These are phyloP conservation scores for Microascus cirrosus DNA, from an alignment of 2,329 filamentous ascomycete genomes.

Conservation along the genomic window DNA sequence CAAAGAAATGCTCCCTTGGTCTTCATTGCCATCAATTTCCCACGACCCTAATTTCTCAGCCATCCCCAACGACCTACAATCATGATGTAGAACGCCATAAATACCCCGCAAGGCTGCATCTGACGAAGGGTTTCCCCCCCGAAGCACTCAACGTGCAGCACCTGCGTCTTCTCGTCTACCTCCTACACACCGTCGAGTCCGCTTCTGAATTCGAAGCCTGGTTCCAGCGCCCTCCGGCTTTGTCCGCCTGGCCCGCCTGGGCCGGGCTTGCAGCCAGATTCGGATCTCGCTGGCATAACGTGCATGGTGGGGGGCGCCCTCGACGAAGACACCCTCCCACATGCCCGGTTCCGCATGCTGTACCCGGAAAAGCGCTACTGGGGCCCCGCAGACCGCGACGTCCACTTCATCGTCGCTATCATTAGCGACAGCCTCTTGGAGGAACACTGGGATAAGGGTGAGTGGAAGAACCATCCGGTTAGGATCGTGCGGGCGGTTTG, in stretches of 20 bases:
- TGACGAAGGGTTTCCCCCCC: neutral
- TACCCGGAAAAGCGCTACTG: constrained; percentile 23
- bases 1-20: no score
- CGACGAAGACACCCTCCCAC: constrained; percentile 9
- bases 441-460: constrained; percentile 18
- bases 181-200: constrained; percentile 22
- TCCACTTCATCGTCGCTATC: constrained; percentile 25
- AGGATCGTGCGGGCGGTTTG: constrained; percentile 22
- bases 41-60: no score
- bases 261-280: constrained; percentile 10
- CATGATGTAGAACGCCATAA: no score
- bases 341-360: constrained; percentile 20
- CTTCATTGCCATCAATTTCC: no score
- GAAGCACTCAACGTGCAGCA: constrained; percentile 17
- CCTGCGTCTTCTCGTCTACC: constrained; percentile 25
- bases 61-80: no score
- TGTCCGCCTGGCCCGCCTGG: constrained; percentile 16
- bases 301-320: constrained; percentile 19
- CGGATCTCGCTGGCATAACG: constrained; percentile 19
- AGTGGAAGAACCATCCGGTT: constrained; percentile 18
- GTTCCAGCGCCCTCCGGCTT: constrained; percentile 18
- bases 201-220: constrained; percentile 20
- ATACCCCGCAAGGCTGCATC: neutral
- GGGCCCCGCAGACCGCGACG: constrained; percentile 23
- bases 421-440: constrained; percentile 21